phyloP scores from a whole-genome alignment of 1,284 basidiomycete genomes.

The Paramarasmius palmivorus region DNA sequence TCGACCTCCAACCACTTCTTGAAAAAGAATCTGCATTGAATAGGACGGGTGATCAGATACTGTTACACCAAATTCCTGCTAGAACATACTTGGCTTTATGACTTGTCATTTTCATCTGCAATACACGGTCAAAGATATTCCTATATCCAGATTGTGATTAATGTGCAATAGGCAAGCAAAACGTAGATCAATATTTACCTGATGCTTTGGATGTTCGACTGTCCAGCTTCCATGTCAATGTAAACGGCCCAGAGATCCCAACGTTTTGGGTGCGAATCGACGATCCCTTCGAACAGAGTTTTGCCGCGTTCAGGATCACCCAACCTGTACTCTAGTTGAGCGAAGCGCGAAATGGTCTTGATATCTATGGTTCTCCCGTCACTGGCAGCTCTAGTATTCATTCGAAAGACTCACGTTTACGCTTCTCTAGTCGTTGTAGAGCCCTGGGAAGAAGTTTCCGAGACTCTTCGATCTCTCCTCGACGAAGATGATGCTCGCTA shows the following conservation, averaged over 20 bases:
- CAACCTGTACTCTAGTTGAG: slow-evolving; percentile 92
- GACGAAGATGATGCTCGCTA: slow-evolving; percentile 78
- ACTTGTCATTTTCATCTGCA: slow-evolving; percentile 85
- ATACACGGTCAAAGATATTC: slow-evolving; percentile 81
- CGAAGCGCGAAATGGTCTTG: slow-evolving; percentile 93
- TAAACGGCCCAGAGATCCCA: slow-evolving; percentile 97
- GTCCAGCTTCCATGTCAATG: slow-evolving; percentile 90
- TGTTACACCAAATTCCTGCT: neutral
- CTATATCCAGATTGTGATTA: slow-evolving; percentile 36
- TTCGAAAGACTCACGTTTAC: slow-evolving; percentile 92
- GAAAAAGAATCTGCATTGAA: slow-evolving; percentile 73
- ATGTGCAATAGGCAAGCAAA: slow-evolving; percentile 10
- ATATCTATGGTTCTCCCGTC: slow-evolving; percentile 63
- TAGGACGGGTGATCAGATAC: neutral
- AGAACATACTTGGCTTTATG: slow-evolving; percentile 87
- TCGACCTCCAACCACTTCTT: slow-evolving; percentile 98
- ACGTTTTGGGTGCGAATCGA: slow-evolving; percentile 92
- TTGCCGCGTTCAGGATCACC: slow-evolving; percentile 94
- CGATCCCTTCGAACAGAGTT: slow-evolving; percentile 95
- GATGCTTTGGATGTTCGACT: slow-evolving; percentile 75
- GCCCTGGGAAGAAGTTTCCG: slow-evolving; percentile 87
- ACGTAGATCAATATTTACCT: slow-evolving; percentile 44
- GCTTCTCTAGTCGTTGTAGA: slow-evolving; percentile 91
- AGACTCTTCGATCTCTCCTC: slow-evolving; percentile 76
- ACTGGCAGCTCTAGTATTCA: no score